Base-by-base conservation (phyloP, 1,284 basidiomycete genomes). In the Inonotus obliquus region DNA sequence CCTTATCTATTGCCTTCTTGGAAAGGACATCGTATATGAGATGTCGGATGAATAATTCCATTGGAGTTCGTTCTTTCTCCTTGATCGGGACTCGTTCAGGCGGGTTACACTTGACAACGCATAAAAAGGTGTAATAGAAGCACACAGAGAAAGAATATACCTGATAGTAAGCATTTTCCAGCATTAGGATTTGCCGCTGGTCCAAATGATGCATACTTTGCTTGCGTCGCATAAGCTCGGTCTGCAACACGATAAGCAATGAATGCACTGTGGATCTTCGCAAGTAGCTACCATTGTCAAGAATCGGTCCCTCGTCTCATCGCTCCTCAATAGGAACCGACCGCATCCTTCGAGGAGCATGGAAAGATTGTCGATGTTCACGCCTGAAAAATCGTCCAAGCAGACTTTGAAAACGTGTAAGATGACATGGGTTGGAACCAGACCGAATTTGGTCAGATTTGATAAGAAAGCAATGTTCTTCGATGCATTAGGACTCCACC, bases 161-260 rank as follows among this genome's bases (percentile, higher is more conserved):
- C 81, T 94, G 94, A 72, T 98, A 99, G 74, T 98, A 99, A 0
- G 97, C 97, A 72, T 99, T 99, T 74, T 99, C 97, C 35, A 99
- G 83, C 67, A 98, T 77, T 29, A 98, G 80, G 4, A 89, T 78
- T 69, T 97, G 94, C 11, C 95, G 81, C 69, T 93, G 89, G 73
- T 99, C 96, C 45, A 99, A 85, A 70, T 98, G 94, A 66, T 92
- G 89, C 74, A 93, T 84, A 59, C 81, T 89, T 77, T 98, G 94
- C 76, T 99, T 99, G 54, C 96, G 85, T 61, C 92, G 84, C 89
- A 98, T 92, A 51, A 96, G 80, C 69, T 99, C 96, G 53, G 99
- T 80, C 91, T 96, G 67, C 65, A 64, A 61, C 63, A 38, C 41
- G 25, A 38, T 57, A 2, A 63, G 38, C 27, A 23, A 19, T 55